phyloP scores from a whole-genome alignment of 352 stramenopile genomes.

The Pythium volutum region DNA sequence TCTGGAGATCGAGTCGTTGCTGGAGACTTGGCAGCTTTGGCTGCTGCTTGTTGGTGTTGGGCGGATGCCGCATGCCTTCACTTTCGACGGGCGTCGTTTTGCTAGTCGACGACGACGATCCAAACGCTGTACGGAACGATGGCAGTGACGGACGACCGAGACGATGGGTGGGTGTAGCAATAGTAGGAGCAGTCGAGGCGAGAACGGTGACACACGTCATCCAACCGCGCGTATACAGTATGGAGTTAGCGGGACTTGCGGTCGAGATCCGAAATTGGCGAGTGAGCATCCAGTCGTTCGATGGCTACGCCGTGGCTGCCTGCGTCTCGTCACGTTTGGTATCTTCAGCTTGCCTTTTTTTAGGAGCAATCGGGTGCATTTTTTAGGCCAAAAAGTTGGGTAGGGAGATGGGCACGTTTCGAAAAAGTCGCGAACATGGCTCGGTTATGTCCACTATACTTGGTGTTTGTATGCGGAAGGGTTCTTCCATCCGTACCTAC shows the following conservation, averaged over 20 bases:
- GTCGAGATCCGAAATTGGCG: not conserved
- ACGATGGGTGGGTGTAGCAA: too few species aligned
- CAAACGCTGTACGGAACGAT: constrained; percentile 9
- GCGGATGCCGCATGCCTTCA: constrained; percentile 8
- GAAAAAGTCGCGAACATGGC: not conserved
- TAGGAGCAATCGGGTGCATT: not conserved
- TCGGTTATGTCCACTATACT: not conserved
- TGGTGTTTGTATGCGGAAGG: not conserved
- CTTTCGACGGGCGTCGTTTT: not conserved
- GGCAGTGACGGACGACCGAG: not conserved
- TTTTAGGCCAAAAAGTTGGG: not conserved
- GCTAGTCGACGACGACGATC: not conserved
- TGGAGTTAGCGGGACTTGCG: not conserved
- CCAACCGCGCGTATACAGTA: not conserved
- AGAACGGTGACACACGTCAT: constrained; percentile 8
- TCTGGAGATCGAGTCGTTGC: constrained; percentile 10
- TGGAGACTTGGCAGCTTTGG: constrained; percentile 17
- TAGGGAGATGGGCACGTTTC: not conserved
- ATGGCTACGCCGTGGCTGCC: constrained; percentile 8
- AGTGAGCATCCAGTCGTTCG: not conserved
- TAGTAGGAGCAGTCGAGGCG: too few species aligned
- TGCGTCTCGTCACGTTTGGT: not conserved
- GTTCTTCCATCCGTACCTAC: not conserved
- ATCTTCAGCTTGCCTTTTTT: not conserved
- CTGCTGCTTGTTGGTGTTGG: constrained; percentile 1